Conservation (phyloP, 2,329 filamentous ascomycete genomes). For the Rhexocercosporidium sp. region DNA sequence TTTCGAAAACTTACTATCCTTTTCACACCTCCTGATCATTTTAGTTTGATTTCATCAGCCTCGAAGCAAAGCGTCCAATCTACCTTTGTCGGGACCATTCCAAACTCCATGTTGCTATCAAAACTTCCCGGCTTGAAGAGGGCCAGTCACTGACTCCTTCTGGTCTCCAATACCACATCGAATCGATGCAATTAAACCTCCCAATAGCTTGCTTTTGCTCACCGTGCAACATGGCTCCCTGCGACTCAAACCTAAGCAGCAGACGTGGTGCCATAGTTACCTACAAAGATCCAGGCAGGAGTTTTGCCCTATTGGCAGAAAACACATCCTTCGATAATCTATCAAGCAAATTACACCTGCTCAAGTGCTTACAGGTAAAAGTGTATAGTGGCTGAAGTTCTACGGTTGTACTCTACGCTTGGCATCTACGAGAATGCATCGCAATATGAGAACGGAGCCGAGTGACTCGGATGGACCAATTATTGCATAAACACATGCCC, state of each 20-base stretch:
- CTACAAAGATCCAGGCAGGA: not conserved
- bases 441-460: not conserved
- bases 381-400: not conserved
- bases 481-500: not conserved
- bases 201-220: not conserved
- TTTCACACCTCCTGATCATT: too few relatives aligned
- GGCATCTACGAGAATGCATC: not conserved
- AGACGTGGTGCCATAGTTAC: not conserved
- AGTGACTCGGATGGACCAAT: conserved; percentile 1
- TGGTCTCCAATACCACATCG: not conserved
- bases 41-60: too few relatives aligned
- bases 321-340: not conserved
- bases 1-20: too few relatives aligned
- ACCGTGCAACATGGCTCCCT: not conserved
- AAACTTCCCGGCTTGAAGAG: too few relatives aligned
- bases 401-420: not conserved
- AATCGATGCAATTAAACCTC: not conserved
- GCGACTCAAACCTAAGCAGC: not conserved
- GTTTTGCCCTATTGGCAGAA: too few relatives aligned
- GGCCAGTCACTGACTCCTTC: not conserved
- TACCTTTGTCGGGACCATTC: too few relatives aligned
- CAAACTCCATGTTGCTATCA: too few relatives aligned
- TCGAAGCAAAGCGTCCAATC: too few relatives aligned
- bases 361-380: not conserved
- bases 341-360: not conserved